phyloP scores from a whole-genome alignment of 495 filamentous ascomycete species.

The Filosporella fistucella region DNA sequence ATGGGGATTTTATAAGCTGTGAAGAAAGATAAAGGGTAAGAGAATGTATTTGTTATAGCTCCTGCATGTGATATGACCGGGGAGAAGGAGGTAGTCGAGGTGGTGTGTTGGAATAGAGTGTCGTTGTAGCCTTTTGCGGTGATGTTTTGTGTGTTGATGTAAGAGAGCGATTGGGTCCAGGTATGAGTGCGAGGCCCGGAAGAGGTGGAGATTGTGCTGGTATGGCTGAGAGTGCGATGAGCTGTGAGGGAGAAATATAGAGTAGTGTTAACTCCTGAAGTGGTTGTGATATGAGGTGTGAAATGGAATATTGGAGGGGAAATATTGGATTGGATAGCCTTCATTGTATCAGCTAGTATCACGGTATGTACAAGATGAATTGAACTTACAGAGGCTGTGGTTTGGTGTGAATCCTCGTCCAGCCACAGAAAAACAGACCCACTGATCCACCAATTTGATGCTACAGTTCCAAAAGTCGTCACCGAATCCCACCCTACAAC shows the following conservation, averaged over 20 bases:
- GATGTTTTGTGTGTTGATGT: constrained; percentile 6
- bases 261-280: background rate
- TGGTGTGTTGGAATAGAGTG: constrained; percentile 4
- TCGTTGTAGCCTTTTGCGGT: constrained; percentile 1
- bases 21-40: constrained; percentile 6
- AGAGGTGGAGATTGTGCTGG: constrained; percentile 9
- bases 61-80: background rate
- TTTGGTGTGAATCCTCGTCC: constrained; percentile 28
- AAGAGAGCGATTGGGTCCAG: constrained; percentile 5
- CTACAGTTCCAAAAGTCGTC: constrained; percentile 39
- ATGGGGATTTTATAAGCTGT: background rate
- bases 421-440: constrained; percentile 76
- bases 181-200: background rate
- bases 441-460: constrained; percentile 71
- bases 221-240: constrained; percentile 1
- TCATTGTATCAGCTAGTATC: background rate
- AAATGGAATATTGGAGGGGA: background rate
- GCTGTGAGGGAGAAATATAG: constrained; percentile 1
- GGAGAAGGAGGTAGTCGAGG: constrained; percentile 2
- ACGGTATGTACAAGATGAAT: background rate
- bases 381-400: background rate
- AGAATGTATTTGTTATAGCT: constrained; percentile 4
- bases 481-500: constrained; percentile 9
- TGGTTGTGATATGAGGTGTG: background rate
- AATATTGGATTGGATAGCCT: constrained; percentile 1